These are phyloP conservation scores for Cucurbita moschata DNA, from an alignment of 306 rosid genomes.

Conservation along the genomic window DNA sequence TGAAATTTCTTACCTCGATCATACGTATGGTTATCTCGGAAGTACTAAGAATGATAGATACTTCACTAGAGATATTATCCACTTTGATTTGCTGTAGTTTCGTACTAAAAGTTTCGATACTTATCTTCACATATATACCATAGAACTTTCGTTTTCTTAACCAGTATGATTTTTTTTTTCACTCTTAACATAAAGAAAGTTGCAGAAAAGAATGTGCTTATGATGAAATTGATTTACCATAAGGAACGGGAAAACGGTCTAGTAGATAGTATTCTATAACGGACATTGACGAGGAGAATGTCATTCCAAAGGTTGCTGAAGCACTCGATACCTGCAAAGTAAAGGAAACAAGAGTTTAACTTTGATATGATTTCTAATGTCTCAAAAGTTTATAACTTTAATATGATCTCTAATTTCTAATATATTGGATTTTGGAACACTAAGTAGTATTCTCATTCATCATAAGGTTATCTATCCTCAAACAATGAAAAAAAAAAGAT, in stretches of 20 bases:
- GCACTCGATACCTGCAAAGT: slow-evolving; percentile 78
- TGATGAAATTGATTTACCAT: slow-evolving; percentile 24
- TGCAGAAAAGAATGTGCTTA: neutral
- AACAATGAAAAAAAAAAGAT: neutral
- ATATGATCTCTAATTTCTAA: neutral
- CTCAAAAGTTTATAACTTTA: neutral
- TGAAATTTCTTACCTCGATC: no score
- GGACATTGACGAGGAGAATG: slow-evolving; percentile 96
- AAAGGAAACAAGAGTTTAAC: neutral
- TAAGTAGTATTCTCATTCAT: neutral
- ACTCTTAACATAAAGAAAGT: neutral
- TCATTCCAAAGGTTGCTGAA: slow-evolving; percentile 91
- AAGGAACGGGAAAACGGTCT: slow-evolving; percentile 79
- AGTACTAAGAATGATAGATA: no score
- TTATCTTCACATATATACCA: no score
- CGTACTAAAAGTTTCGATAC: no score
- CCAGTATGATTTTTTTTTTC: no score
- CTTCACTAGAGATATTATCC: no score
- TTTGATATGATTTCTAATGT: neutral
- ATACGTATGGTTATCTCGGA: neutral
- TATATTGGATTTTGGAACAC: neutral
- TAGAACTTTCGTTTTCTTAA: no score
- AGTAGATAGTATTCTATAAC: slow-evolving; percentile 82
- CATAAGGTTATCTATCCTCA: neutral
- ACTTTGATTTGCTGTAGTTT: no score